Evolutionary conservation across 2,329 filamentous ascomycete genomes (phyloP), one percentile per base, ranked within the genome.

Genomic region (Parascedosporium putredinis): DNA sequence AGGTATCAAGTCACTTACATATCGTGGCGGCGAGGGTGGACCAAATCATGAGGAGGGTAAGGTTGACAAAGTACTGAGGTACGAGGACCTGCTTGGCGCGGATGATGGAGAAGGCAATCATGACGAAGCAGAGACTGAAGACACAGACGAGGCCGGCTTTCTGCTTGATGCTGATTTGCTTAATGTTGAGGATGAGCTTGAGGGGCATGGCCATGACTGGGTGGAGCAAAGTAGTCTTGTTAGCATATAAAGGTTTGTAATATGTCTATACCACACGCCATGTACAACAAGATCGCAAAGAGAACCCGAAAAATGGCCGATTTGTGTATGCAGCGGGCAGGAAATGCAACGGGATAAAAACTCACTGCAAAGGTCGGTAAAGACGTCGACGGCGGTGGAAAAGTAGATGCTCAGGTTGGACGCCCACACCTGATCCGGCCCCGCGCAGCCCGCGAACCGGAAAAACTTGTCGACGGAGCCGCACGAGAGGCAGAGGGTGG

Each of bases 11-110:
- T n/a, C n/a, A 33, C 24, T 31, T 12, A 49, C 47, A 49, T 49
- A 49, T 49, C 27, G 47, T 42, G 9, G 51, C 48, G 31, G 51
- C 53, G 1, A 54, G 50, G 4, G 45, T 48, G 16, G 48, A 45
- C 54, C 54, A 55, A 12, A 54, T 27, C 18, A 55, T 51, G 2
- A 57, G 45, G 2, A 55, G 54, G 4, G 56, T 52, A 29, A 56
- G 42, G 49, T 59, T 43, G 47, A 49, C 56, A 27, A 58, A 45
- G 8, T 33, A 16, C 8, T 51, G 46, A 2, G 49, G 50, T 10
- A 56, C 50, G 12, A 59, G 49, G 33, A 55, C 51, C 46, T 57
- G 55, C n/a, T 52, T 55, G 51, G 58, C 55, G 14, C 57, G 57
- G 31, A 58, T 48, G 31, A 57, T 47, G 22, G 56, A 51, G 23